Conservation (phyloP, 768 basidiomycete species). For the Lactarius hengduanensis region DNA sequence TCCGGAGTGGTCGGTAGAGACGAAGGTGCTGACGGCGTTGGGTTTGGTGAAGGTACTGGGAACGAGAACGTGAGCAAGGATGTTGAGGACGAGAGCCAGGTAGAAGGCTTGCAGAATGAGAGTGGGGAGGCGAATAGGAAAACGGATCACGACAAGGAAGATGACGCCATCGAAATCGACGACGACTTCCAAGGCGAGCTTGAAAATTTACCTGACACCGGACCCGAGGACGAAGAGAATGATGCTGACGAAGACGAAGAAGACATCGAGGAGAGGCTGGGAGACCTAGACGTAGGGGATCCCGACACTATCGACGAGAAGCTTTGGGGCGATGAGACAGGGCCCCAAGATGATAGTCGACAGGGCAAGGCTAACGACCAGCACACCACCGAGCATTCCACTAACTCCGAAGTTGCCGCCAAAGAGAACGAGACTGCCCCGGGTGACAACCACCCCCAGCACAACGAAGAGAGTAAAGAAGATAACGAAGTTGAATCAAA, state of each 20-base stretch:
- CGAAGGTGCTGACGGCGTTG: conserved; percentile 64
- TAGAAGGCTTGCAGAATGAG: conserved; percentile 86
- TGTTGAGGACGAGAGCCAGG: conserved; percentile 94
- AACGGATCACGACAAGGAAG: conserved; percentile 43
- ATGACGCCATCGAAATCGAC: conserved; percentile 86
- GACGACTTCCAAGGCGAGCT: conserved; percentile 86
- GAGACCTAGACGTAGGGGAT: conserved; percentile 78
- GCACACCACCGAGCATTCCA: conserved; percentile 48
- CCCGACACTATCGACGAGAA: conserved; percentile 91
- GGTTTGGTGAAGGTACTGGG: conserved; percentile 86
- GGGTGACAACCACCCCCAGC: conserved; percentile 37
- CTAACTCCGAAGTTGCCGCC: conserved; percentile 69
- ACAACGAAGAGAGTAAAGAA: conserved; percentile 32
- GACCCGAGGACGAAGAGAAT: conserved; percentile 43
- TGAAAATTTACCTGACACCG: conserved; percentile 77
- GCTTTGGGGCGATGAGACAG: conserved; percentile 87
- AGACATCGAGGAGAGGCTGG: conserved; percentile 81
- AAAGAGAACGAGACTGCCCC: conserved; percentile 58
- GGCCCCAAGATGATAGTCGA: conserved; percentile 50
- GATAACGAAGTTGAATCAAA: conserved; percentile 34
- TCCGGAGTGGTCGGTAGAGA: conserved; percentile 46
- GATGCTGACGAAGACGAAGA: conserved; percentile 53
- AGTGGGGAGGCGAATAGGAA: conserved; percentile 31
- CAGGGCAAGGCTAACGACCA: conserved; percentile 63
- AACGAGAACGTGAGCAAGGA: conserved; percentile 88